phyloP scores from a whole-genome alignment of 345 rosid genomes.

The Crucihimalaya himalaica region DNA sequence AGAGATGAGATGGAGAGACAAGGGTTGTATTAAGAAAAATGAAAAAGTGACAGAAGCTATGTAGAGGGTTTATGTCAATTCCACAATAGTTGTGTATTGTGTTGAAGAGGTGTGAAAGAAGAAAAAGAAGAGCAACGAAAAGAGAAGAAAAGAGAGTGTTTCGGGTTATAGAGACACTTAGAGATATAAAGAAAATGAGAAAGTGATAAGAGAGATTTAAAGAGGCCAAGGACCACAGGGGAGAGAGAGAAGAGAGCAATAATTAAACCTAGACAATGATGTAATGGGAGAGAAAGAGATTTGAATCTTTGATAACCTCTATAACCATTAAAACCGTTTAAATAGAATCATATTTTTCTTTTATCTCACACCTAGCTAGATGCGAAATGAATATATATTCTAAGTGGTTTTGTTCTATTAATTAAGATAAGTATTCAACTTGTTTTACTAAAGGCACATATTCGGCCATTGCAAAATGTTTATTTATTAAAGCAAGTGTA shows the following conservation, averaged over 20 bases:
- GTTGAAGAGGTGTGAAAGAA: constrained; percentile 6
- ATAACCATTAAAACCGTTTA: neutral
- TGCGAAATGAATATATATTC: neutral
- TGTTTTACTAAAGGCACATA: neutral
- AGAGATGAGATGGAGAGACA: neutral
- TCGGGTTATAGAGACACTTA: constrained; percentile 23
- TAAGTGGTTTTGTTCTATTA: neutral
- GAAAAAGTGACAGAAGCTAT: neutral
- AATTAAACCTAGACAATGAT: constrained; percentile 42
- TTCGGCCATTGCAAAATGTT: neutral
- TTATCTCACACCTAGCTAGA: neutral
- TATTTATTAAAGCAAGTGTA: neutral
- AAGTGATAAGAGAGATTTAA: constrained; percentile 62
- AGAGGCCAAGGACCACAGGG: constrained; percentile 63
- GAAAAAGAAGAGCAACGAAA: neutral
- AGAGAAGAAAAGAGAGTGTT: constrained; percentile 5
- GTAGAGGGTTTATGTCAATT: neutral
- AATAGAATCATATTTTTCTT: neutral
- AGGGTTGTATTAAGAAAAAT: neutral
- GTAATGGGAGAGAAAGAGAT: constrained; percentile 20
- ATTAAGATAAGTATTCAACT: constrained; percentile 1
- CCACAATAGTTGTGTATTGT: neutral
- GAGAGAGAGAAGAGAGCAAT: constrained; percentile 23
- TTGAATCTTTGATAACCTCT: constrained; percentile 8
- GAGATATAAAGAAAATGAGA: constrained; percentile 49